Percentiles rank a stretch among this genome's conserved stretches.
Conservation (phyloP, 108 stramenopile species). For the Fragilaria crotonensis region DNA sequence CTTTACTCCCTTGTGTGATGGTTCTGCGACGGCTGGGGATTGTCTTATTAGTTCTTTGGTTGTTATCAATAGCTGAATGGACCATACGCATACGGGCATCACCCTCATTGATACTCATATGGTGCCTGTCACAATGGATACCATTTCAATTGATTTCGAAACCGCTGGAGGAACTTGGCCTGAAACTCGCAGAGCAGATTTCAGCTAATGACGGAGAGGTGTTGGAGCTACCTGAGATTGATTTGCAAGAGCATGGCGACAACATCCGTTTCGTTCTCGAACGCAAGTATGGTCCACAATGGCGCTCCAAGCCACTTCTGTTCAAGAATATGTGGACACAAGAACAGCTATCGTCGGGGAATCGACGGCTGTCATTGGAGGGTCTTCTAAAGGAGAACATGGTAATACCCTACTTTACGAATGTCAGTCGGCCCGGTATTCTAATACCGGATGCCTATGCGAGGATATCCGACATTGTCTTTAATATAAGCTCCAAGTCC, state of each 20-base stretch:
- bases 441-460: slow-evolving; percentile 50
- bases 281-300: slow-evolving; percentile 8
- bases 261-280: not conserved
- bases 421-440: slow-evolving; percentile 37
- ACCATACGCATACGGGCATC: too few species aligned
- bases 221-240: not conserved
- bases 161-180: not conserved
- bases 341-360: slow-evolving; percentile 5
- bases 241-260: not conserved
- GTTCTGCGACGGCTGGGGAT: too few species aligned
- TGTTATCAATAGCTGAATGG: too few species aligned
- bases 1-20: too few species aligned
- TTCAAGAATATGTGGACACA: slow-evolving; percentile 28
- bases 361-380: slow-evolving; percentile 36
- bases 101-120: too few species aligned
- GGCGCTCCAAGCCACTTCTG: slow-evolving; percentile 34
- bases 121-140: not conserved
- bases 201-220: not conserved
- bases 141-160: not conserved
- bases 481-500: slow-evolving; percentile 25
- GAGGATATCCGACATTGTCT: slow-evolving; percentile 20
- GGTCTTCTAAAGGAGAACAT: slow-evolving; percentile 41
- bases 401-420: slow-evolving; percentile 57
- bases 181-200: not conserved
- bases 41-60: too few species aligned